These are phyloP conservation scores for Austroboletus festivus DNA, from an alignment of 768 basidiomycete species.

Conservation along the genomic window DNA sequence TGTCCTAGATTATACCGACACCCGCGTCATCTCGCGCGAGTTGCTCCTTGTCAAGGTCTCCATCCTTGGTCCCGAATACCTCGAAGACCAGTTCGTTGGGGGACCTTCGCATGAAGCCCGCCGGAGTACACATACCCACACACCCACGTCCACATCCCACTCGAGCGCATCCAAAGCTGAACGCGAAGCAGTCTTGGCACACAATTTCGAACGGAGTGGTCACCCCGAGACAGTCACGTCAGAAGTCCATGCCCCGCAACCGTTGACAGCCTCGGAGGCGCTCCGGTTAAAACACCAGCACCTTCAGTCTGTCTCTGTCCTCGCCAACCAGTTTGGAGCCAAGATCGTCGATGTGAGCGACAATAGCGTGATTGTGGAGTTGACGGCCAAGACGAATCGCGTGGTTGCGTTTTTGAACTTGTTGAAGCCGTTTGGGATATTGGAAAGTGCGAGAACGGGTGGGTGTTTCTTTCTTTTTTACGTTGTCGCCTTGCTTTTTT, in stretches of 20 bases:
- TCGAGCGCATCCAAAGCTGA: constrained; percentile 52
- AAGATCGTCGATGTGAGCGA: constrained; percentile 94
- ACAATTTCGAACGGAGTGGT: constrained; percentile 69
- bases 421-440: constrained; percentile 90
- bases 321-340: constrained; percentile 87
- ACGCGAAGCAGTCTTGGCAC: constrained; percentile 69
- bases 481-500: background rate
- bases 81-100: constrained; percentile 85
- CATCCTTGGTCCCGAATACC: constrained; percentile 94
- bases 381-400: constrained; percentile 87
- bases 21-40: constrained; percentile 87
- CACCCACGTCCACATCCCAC: constrained; percentile 10
- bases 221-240: constrained; percentile 30
- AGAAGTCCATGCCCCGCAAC: constrained; percentile 32
- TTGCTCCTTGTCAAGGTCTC: constrained; percentile 95
- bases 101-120: constrained; percentile 82
- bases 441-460: constrained; percentile 96
- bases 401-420: constrained; percentile 92
- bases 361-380: constrained; percentile 91
- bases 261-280: constrained; percentile 77
- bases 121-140: constrained; percentile 20
- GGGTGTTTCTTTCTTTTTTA: no score
- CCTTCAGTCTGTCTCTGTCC: constrained; percentile 79
- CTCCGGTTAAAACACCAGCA: constrained; percentile 88
- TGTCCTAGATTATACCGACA: constrained; percentile 95